Base-by-base conservation (phyloP, 495 filamentous ascomycete species). In the Penicillium goetzii region DNA sequence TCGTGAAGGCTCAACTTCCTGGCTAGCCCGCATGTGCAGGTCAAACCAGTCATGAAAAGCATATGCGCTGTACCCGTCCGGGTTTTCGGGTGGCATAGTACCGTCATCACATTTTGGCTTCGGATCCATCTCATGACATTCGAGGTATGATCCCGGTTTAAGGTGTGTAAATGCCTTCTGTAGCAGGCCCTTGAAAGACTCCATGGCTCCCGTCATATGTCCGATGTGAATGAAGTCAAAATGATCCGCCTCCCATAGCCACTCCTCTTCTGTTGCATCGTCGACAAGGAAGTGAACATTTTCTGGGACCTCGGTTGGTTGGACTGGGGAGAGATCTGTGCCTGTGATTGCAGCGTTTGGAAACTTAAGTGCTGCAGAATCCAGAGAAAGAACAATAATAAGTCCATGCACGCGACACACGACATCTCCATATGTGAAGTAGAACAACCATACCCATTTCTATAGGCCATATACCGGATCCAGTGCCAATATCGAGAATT, bases 381-480 rank as follows among this genome's bases (percentile, higher is more conserved):
- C 12, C 41, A 41, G 55, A 56, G 45, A 36, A 50, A 50, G 49
- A 33, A 49, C 45, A 57, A 50, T 8, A 17, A 55, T 56, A 21
- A 61, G 45, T 14, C 53, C 28, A 59, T n/a, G 23, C 23, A 63
- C 33, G 7, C 43, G 62, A 72, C n/a, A 69, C 72, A 32, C 67
- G 43, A 62, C 63, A 65, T n/a, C 61, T 71, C n/a, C n/a, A 12
- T 57, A 8, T 34, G 30, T 10, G 58, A 40, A 8, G 56, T 1
- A 41, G 49, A 61, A 32, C n/a, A 70, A 68, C 34, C 75, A 43
- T 74, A 83, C 72, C 78, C 81, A 87, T 79, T 66, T 88, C 87
- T 45, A 90, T 88, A 8, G 88, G 83, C 88, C 89, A 90, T 59
- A 88, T 91, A 4, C 90, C 90, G 10, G 88, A 90, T 8, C 86